Base-by-base conservation (phyloP, 495 filamentous ascomycete genomes). In the Choiromyces venosus region DNA sequence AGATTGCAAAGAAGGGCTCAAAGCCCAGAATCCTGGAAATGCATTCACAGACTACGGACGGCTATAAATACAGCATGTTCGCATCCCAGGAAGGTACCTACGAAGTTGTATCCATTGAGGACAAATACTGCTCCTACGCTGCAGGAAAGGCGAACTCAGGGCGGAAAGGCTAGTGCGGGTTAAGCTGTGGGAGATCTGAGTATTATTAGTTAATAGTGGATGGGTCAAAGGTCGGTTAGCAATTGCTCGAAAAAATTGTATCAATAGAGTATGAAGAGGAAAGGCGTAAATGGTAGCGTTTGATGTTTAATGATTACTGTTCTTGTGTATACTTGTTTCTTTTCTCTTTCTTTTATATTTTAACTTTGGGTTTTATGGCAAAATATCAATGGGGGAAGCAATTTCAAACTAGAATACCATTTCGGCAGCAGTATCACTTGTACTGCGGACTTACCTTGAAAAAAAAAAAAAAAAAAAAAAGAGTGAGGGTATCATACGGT, bases 31-130 rank as follows among this genome's bases (percentile, higher is more conserved):
- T 99, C 25, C 84, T 98, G 33, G 95, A 98, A 83, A 96, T 93
- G 77, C 89, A 91, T 77, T 92, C 93, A 73, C 92, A 95, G 72
- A 88, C 91, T 9, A 93, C 91, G 35, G 86, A 94, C 73, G 92
- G 93, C 73, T 87, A 92, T 80, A 89, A 84, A 75, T 92, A 94
- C 84, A 89, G 88, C 33, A 87, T 97, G 74, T 87, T 87, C 79
- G 93, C 92, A 19, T 92, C 89, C 64, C 92, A 96, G 79, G 95
- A 98, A 84, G 95, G 95, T 37, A 96, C 92, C 67, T 99, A 99
- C 76, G 95, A 99, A 84, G 96, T 98, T 18, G 90, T 97, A 69
- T 89, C 92, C 8, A 96, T 99, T 82, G 93, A 93, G 86, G 95
- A 99, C 82, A 88, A 88, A 78, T 95, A 87, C 82, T 99, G 95